Conservation (phyloP, 2,329 filamentous ascomycete genomes). For the Pseudogymnoascus sp. region DNA sequence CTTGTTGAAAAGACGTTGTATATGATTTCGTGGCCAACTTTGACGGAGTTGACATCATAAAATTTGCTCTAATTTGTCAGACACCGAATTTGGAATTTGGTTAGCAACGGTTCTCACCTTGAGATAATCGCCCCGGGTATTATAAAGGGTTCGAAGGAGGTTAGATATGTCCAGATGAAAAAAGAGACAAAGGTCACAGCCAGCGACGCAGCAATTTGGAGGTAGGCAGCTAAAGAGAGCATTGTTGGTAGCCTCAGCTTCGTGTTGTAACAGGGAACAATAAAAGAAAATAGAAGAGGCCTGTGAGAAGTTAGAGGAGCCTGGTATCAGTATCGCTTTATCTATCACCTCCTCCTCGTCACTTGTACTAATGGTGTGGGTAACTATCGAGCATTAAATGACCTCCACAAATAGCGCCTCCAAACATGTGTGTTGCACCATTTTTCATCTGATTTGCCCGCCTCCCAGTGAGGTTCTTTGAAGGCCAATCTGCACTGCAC, state of each 20-base stretch:
- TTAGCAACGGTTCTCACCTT: slow-evolving; percentile 15
- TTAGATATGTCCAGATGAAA: neutral
- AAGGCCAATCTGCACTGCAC: neutral
- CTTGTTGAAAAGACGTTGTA: slow-evolving; percentile 19
- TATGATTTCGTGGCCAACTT: slow-evolving; percentile 15
- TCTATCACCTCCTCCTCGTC: neutral
- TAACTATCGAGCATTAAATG: neutral
- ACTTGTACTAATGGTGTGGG: neutral
- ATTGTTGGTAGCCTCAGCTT: neutral
- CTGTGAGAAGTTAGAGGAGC: neutral
- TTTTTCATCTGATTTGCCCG: neutral
- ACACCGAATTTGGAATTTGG: neutral
- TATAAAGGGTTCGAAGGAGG: slow-evolving; percentile 15
- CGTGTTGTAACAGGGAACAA: neutral
- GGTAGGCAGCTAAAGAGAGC: neutral
- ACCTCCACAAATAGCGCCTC: neutral
- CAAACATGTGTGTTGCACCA: neutral
- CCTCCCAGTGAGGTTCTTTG: neutral
- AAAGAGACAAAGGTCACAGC: neutral
- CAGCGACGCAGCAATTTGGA: neutral
- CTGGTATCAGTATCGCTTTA: neutral
- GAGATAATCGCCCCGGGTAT: slow-evolving; percentile 14
- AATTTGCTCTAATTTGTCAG: slow-evolving; percentile 15
- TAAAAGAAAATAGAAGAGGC: neutral
- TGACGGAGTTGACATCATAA: slow-evolving; percentile 19